Base-by-base conservation (phyloP, 306 rosid species). In the Parietaria judaica region DNA sequence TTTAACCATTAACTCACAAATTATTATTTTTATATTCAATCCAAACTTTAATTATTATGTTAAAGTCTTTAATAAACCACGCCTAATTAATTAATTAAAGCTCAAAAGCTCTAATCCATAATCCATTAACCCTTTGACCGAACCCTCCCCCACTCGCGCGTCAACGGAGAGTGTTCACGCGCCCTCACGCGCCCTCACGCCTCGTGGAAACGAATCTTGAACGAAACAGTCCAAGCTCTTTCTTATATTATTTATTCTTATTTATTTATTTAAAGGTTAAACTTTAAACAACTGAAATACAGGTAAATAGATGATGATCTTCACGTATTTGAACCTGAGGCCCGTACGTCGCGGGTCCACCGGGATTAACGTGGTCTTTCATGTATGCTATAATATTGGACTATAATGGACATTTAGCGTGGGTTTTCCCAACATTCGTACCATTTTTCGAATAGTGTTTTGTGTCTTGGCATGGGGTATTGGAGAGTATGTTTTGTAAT, bases 291-390 rank as follows among this genome's bases (percentile, higher is more conserved):
- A 23, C 31, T 23, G 31, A 23, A 23, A 23, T 23, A 23, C 31
- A 23, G 31, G 31, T 23, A 23, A 51, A 64, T 38, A 34, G 60
- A 59, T 49, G 69, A 48, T 66, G 68, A 63, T 17, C 36, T 49
- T 65, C 81, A 65, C 71, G 73, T 75, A 72, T 51, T 53, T 47
- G 52, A 51, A 60, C 55, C 53, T 3, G 44, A 35, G 63, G 62
- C 34, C 53, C 8, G 43, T 60, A 36, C 4, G 11, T 15, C 11
- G 68, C 68, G 48, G 56, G 59, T 66, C 43, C 36, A 41, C 51
- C 8, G 16, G 14, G 36, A 2, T 41, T 31, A 57, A 11, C 12
- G 17, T 49, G 63, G 36, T 39, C 61, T 14, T 58, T 58, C 48
- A 36, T 48, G 9, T 23, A 49, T 46, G 14, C 49, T 36, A 36